Evolutionary conservation across 148 eudicot species (phyloP), one percentile per base, ranked within the genome.

Genomic region (Silene conica): DNA sequence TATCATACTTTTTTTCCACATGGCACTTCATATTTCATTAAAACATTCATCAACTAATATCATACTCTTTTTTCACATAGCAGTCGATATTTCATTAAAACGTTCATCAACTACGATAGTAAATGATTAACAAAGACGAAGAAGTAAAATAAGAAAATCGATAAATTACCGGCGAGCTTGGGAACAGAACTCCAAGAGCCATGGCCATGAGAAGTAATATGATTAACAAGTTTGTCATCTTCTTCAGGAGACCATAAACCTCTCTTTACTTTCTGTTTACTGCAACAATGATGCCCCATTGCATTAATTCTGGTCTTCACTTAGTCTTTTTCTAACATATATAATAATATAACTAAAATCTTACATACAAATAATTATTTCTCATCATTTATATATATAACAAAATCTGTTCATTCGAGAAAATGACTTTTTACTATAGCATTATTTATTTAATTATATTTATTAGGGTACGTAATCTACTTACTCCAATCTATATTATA

Each of bases 211-310:
- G 9, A 67, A 8, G 80, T 77, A 63, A 81, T 77, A 62, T 81
- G 73, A 41, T 60, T 69, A 28, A 73, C 52, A 63, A 81, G 83
- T 26, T 63, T 81, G 1, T 81, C 80, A 69, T 81, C 83, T 70
- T 81, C 83, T 76, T 81, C 80, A 1, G 83, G 83, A 61, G 83
- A 81, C 83, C 83, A 81, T 63, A 81, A 77, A 1, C 83, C 83
- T 77, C 83, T 81, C 83, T 77, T 81, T 10, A 81, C 83, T 56
- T 81, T 81, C 31, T 81, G 83, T 69, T 77, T 81, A 38, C 80
- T 68, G 10, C 83, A 81, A 55, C 83, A 81, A 12, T 73, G 77
- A 18, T 81, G 83, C 64, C 80, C 80, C 83, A 81, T 80, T 16
- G 28, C 28, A 22, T 52, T 63, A 25, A 19, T 57, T n/a, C 4